A percentile compares a stretch with the other conserved stretches of the same genome.
Conservation (phyloP, 75 land plant genomes). For the Picea sitchensis region DNA sequence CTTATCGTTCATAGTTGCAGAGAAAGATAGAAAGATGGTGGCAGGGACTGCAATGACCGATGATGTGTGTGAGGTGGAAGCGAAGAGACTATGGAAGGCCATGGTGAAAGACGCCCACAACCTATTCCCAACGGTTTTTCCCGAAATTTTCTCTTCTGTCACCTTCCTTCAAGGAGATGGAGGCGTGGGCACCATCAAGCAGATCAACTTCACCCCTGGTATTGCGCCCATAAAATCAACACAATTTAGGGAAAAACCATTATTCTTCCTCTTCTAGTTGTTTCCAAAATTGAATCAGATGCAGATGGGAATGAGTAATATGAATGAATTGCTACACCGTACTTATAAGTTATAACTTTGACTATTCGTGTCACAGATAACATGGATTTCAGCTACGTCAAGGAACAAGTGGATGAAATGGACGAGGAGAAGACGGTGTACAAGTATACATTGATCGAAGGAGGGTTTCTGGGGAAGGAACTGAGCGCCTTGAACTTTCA, state of each 20-base stretch:
- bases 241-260: no score
- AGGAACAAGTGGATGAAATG: slow-evolving; percentile 13
- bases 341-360: no score
- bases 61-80: neutral
- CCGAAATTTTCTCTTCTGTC: slow-evolving; percentile 11
- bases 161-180: slow-evolving; percentile 21
- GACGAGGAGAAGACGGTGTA: slow-evolving; percentile 17
- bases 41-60: slow-evolving; percentile 5
- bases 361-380: neutral
- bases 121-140: slow-evolving; percentile 16
- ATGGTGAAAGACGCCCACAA: slow-evolving; percentile 11
- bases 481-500: slow-evolving; percentile 7
- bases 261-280: no score
- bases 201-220: slow-evolving; percentile 12
- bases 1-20: no score
- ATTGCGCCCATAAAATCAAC: neutral
- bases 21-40: slow-evolving; percentile 11
- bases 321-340: no score
- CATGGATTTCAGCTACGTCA: slow-evolving; percentile 13
- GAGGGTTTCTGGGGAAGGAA: slow-evolving; percentile 18
- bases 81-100: slow-evolving; percentile 22
- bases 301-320: no score
- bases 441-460: slow-evolving; percentile 29
- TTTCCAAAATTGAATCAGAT: no score
- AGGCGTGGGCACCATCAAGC: slow-evolving; percentile 23